These are phyloP conservation scores for Phyllostachys edulis DNA, from an alignment of 176 grass and related monocot species.

Conservation along the genomic window DNA sequence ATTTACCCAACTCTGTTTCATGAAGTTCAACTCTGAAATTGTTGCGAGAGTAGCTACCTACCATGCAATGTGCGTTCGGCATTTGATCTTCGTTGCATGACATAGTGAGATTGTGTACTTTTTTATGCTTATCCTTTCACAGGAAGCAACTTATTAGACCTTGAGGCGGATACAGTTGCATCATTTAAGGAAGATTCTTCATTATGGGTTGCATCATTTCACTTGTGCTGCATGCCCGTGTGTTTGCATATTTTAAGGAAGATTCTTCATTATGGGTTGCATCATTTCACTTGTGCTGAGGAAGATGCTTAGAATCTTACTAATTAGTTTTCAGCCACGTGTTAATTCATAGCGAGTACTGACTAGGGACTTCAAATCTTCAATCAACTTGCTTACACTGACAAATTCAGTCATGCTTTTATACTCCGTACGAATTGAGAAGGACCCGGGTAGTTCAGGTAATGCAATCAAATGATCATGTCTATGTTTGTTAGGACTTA, in stretches of 20 bases:
- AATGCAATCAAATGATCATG: not conserved
- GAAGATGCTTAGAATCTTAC: not conserved
- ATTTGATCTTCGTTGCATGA: not conserved
- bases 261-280: conserved; percentile 14
- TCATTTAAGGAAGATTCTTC: conserved; percentile 38
- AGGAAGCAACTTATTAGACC: not conserved
- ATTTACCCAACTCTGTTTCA: not conserved
- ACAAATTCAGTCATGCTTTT: not conserved
- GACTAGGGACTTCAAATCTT: not conserved
- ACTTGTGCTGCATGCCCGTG: not conserved
- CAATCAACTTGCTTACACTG: not conserved
- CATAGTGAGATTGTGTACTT: not conserved
- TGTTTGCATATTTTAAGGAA: conserved; percentile 28
- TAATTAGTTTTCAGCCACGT: not conserved
- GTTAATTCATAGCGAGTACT: not conserved
- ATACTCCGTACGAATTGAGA: not conserved
- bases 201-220: conserved; percentile 16
- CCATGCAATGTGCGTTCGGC: not conserved
- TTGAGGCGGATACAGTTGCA: not conserved
- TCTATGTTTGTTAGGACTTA: not conserved
- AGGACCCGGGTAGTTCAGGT: not conserved
- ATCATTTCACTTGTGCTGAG: conserved; percentile 3
- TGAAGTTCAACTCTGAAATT: not conserved
- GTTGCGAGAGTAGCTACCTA: not conserved
- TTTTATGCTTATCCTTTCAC: not conserved